Base-by-base conservation (phyloP, 140 eudicot genomes). In the Senecio squalidus region DNA sequence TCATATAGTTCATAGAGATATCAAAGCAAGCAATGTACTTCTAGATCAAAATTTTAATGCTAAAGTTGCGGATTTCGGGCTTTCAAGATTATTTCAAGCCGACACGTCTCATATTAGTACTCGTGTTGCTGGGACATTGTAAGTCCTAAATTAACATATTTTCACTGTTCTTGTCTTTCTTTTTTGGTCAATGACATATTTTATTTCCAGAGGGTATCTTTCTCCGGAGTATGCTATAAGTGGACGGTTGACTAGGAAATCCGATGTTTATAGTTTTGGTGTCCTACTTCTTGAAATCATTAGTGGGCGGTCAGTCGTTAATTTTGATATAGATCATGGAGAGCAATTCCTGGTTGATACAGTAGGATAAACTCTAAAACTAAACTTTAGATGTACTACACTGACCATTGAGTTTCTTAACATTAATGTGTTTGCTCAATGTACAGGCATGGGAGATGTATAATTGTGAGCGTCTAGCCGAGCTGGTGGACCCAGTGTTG, bases 71-170 rank as follows among this genome's bases (percentile, higher is more conserved):
- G 95, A 89, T 75, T 89, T 89, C 58, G 97, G 97, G 21, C 82
- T 89, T 36, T 76, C 97, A 27, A 82, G 77, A 68, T 69, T 89
- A 20, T 82, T 89, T 56, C 74, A 73, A 38, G 88, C 73, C 14
- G 69, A 60, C 72, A 71, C 67, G 1, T 75, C 93, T 14, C 72
- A 84, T 71, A 74, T 89, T 65, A 85, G 95, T 71, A 89, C 97
- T 23, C 82, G 93, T 23, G 97, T 89, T 22, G 97, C 97, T 11
- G 97, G 97, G 20, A 89, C 97, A 67, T 24, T 89, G 97, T 85
- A 73, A 82, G 97, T 78, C 69, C 17, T 62, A 15, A 9, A 55
- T 41, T 28, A 28, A 51, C n/a, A n/a, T n/a, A n/a, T n/a, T n/a
- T n/a, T n/a, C n/a, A 46, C 40, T 63, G 18, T 24, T 54, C n/a